Percentiles rank a stretch among this genome's conserved stretches.
phyloP scores from a whole-genome alignment of 2,329 filamentous ascomycete species.

The Coleophoma crateriformis region DNA sequence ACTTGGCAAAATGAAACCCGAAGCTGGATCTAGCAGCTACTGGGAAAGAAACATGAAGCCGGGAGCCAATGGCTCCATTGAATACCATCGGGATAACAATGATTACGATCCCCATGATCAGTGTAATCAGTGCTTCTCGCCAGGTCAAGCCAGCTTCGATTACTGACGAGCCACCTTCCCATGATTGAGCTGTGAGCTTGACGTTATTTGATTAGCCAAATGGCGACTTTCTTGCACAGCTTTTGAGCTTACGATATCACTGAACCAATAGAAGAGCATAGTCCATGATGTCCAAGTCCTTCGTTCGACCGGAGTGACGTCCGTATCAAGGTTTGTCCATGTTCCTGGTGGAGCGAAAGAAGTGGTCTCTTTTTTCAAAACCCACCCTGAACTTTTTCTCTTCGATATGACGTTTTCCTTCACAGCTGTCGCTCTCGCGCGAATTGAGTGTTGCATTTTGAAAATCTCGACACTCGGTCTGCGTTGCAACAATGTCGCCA shows the following conservation, averaged over 20 bases:
- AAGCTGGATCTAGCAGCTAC: conserved; percentile 7
- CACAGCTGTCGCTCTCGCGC: no score
- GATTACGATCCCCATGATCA: conserved; percentile 53
- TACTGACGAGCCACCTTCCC: conserved; percentile 10
- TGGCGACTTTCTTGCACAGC: no score
- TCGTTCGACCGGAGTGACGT: conserved; percentile 27
- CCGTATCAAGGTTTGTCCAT: conserved; percentile 38
- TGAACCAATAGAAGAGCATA: conserved; percentile 11
- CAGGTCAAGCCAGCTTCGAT: conserved; percentile 10
- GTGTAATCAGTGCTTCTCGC: conserved; percentile 21
- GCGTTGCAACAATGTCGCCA: no score
- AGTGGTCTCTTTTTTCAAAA: background rate
- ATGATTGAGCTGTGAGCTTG: conserved; percentile 9
- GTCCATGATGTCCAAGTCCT: conserved; percentile 14
- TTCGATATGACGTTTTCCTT: no score
- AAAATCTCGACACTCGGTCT: no score
- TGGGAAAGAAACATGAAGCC: conserved; percentile 9
- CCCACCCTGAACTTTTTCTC: background rate
- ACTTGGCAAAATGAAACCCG: conserved; percentile 8
- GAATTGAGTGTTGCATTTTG: no score
- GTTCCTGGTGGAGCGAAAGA: background rate
- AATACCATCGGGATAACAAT: conserved; percentile 43
- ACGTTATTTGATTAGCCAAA: no score
- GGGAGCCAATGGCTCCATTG: conserved; percentile 34
- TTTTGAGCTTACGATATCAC: conserved; percentile 4